phyloP scores from a whole-genome alignment of 2,329 filamentous ascomycete species.

The Sporothrix schenckii region DNA sequence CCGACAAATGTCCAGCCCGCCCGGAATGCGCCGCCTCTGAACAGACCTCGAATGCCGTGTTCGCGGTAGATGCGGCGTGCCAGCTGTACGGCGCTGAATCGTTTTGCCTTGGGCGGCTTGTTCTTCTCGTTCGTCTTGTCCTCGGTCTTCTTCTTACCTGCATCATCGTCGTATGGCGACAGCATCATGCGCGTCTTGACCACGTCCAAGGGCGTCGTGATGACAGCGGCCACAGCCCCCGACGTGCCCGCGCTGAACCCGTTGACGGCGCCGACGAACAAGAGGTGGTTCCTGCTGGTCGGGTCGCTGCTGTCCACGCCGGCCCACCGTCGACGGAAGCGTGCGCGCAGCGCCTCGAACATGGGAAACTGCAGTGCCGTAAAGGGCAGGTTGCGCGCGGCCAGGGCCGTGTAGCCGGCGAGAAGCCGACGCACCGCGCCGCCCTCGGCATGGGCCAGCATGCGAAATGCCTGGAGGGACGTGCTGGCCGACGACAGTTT shows the following conservation, averaged over 20 bases:
- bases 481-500: conserved; percentile 44
- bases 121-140: conserved; percentile 33
- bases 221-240: conserved; percentile 71
- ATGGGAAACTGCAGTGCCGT: conserved; percentile 87
- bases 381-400: conserved; percentile 81
- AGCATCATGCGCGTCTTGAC: conserved; percentile 92
- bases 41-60: conserved; percentile 72
- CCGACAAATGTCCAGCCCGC: conserved; percentile 81
- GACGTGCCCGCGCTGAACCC: conserved; percentile 73
- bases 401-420: conserved; percentile 77
- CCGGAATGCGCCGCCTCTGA: conserved; percentile 73
- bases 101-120: conserved; percentile 36
- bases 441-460: conserved; percentile 52
- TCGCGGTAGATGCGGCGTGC: conserved; percentile 66
- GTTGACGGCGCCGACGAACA: conserved; percentile 71
- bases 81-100: conserved; percentile 58
- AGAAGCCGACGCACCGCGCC: conserved; percentile 61
- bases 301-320: conserved; percentile 24
- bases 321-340: conserved; percentile 50
- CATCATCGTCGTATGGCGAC: conserved; percentile 51
- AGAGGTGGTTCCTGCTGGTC: conserved; percentile 44
- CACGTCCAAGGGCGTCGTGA: conserved; percentile 90
- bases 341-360: conserved; percentile 70
- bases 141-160: conserved; percentile 39
- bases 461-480: conserved; percentile 55